These are phyloP conservation scores for Coemansia sp. DNA, from an alignment of 192 early-diverging fungal genomes.

Conservation along the genomic window DNA sequence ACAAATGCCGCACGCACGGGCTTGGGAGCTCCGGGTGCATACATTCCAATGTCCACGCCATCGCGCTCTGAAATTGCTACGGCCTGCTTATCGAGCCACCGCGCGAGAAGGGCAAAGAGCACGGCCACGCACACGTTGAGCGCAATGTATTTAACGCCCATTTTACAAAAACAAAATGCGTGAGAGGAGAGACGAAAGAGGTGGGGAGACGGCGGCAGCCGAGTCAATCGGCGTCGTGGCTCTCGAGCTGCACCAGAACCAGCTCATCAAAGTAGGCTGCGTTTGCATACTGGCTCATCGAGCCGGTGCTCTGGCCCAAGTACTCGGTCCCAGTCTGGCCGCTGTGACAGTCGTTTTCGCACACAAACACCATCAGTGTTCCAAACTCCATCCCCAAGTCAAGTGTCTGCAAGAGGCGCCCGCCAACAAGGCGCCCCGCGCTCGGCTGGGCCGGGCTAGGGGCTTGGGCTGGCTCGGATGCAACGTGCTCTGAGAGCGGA, in stretches of 20 bases:
- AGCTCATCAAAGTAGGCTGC: constrained; percentile 42
- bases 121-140: constrained; percentile 29
- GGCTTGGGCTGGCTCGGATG: not conserved
- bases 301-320: constrained; percentile 14
- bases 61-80: constrained; percentile 2
- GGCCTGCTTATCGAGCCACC: not conserved
- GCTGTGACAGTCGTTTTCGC: constrained; percentile 73
- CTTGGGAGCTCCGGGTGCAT: constrained; percentile 19
- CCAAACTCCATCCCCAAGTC: constrained; percentile 89
- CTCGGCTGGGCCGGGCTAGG: not conserved
- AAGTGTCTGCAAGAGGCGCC: constrained; percentile 42
- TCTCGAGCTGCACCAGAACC: constrained; percentile 45
- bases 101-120: constrained; percentile 20
- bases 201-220: not conserved
- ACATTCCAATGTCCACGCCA: constrained; percentile 13
- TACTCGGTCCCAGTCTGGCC: constrained; percentile 30
- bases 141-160: constrained; percentile 4
- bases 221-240: constrained; percentile 11
- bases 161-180: not conserved
- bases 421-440: constrained; percentile 17
- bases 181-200: not conserved
- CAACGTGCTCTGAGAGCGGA: constrained; percentile 57
- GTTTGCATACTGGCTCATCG: constrained; percentile 14
- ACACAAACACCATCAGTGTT: constrained; percentile 78
- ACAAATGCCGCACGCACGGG: constrained; percentile 67